Conservation (phyloP, 805 yeast genomes). For the Schwanniomyces pseudopolymorphus region DNA sequence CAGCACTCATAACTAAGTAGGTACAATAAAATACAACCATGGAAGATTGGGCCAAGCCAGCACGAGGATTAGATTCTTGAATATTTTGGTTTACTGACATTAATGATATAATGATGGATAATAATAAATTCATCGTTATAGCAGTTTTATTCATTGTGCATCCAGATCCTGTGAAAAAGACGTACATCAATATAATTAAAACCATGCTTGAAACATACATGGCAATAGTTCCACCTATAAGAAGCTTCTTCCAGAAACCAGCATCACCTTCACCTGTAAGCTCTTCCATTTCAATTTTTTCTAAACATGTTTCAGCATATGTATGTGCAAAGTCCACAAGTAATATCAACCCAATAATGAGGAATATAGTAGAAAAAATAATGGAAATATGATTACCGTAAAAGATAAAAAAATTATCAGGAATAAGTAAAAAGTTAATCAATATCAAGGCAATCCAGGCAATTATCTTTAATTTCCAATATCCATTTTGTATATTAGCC, state of each 20-base stretch:
- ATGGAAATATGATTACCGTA: slow-evolving; percentile 93
- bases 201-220: slow-evolving; percentile 78
- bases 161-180: slow-evolving; percentile 75
- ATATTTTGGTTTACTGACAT: slow-evolving; percentile 78
- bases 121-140: slow-evolving; percentile 69
- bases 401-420: slow-evolving; percentile 80
- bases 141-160: slow-evolving; percentile 91
- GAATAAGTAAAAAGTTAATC: slow-evolving; percentile 67
- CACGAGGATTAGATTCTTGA: slow-evolving; percentile 91
- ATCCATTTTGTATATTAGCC: slow-evolving; percentile 84
- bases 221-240: slow-evolving; percentile 81
- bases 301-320: slow-evolving; percentile 96
- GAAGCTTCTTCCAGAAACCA: slow-evolving; percentile 72
- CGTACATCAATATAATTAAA: slow-evolving; percentile 77
- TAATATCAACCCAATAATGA: slow-evolving; percentile 84
- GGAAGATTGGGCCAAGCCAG: slow-evolving; percentile 94
- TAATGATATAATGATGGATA: slow-evolving; percentile 62
- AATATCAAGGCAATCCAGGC: slow-evolving; percentile 57
- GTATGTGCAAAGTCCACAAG: slow-evolving; percentile 97
- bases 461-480: slow-evolving; percentile 78
- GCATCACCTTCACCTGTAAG: slow-evolving; percentile 49
- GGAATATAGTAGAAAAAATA: slow-evolving; percentile 77
- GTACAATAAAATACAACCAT: slow-evolving; percentile 95
- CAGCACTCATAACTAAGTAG: slow-evolving; percentile 86
- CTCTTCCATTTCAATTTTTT: slow-evolving; percentile 80